These are phyloP conservation scores for Aspergillus baeticus DNA, from an alignment of 495 filamentous ascomycete genomes.

Conservation along the genomic window DNA sequence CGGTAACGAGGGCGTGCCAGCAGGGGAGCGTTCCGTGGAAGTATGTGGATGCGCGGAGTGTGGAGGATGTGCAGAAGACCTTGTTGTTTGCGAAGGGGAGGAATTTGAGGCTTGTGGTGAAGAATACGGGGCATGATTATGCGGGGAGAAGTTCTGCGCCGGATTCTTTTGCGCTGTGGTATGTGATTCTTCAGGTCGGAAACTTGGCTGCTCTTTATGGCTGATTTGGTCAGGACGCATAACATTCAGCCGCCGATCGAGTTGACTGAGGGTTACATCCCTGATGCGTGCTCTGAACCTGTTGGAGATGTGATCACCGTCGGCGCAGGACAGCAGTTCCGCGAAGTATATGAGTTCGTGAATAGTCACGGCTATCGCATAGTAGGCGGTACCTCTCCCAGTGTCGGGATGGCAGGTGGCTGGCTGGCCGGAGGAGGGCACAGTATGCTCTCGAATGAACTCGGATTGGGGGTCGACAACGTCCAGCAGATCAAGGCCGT, in stretches of 20 bases:
- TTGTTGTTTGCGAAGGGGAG: constrained; percentile 16
- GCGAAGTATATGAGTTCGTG: constrained; percentile 25
- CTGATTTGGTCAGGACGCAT: constrained; percentile 22
- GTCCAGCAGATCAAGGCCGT: constrained; percentile 39
- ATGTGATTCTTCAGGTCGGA: constrained; percentile 31
- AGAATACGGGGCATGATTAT: constrained; percentile 48
- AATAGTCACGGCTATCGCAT: constrained; percentile 20
- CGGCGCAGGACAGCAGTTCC: constrained; percentile 24
- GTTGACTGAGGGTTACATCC: constrained; percentile 4
- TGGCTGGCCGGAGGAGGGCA: constrained; percentile 43
- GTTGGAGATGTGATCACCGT: constrained; percentile 21
- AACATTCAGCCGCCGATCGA: constrained; percentile 21
- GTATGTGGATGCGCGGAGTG: constrained; percentile 14
- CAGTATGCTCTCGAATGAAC: constrained; percentile 29
- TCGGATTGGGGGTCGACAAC: constrained; percentile 32
- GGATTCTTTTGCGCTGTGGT: constrained; percentile 31
- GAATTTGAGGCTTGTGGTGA: constrained; percentile 39
- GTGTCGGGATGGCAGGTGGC: constrained; percentile 40
- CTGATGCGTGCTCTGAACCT: constrained; percentile 14
- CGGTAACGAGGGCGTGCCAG: not conserved
- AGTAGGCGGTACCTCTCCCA: constrained; percentile 18
- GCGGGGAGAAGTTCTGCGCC: constrained; percentile 13
- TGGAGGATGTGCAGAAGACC: constrained; percentile 16
- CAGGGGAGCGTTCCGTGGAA: constrained; percentile 17
- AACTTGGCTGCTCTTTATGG: constrained; percentile 23